Conservation (phyloP, 192 early-diverging fungal species). For the Coemansia sp. region DNA sequence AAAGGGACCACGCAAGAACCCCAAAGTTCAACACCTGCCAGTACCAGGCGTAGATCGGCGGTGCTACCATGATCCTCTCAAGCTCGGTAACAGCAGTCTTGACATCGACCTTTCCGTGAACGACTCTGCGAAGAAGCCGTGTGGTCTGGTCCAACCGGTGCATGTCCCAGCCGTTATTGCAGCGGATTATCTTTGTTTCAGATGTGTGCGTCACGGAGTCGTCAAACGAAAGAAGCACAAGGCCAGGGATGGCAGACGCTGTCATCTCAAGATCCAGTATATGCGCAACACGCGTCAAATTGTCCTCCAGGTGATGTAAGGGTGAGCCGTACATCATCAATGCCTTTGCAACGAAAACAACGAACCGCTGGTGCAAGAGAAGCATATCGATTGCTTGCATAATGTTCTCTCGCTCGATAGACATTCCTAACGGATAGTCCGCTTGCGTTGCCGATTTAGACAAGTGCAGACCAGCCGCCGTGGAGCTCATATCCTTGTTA, state of each 20-base stretch:
- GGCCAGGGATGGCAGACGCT: conserved; percentile 65
- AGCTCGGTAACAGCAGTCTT: conserved; percentile 59
- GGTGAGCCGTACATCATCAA: conserved; percentile 70
- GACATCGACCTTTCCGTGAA: conserved; percentile 57
- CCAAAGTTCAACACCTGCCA: conserved; percentile 61
- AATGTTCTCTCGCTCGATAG: conserved; percentile 30
- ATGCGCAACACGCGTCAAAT: conserved; percentile 58
- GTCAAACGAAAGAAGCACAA: conserved; percentile 67
- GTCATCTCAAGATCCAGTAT: conserved; percentile 63
- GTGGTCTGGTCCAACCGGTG: conserved; percentile 63
- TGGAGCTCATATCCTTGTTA: conserved; percentile 8
- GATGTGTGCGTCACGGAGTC: conserved; percentile 72
- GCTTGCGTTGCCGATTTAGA: neutral
- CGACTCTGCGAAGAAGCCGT: conserved; percentile 62
- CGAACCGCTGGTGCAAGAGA: conserved; percentile 64
- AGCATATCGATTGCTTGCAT: conserved; percentile 60
- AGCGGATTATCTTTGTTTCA: conserved; percentile 70
- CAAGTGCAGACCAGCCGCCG: neutral
- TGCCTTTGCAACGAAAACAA: conserved; percentile 62
- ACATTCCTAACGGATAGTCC: neutral
- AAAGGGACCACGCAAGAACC: conserved; percentile 57
- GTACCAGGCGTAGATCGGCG: conserved; percentile 59
- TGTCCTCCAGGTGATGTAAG: conserved; percentile 64
- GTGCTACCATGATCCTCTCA: conserved; percentile 55
- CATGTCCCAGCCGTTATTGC: conserved; percentile 65